phyloP scores from a whole-genome alignment of 495 filamentous ascomycete genomes.

The Penicillium steckii region DNA sequence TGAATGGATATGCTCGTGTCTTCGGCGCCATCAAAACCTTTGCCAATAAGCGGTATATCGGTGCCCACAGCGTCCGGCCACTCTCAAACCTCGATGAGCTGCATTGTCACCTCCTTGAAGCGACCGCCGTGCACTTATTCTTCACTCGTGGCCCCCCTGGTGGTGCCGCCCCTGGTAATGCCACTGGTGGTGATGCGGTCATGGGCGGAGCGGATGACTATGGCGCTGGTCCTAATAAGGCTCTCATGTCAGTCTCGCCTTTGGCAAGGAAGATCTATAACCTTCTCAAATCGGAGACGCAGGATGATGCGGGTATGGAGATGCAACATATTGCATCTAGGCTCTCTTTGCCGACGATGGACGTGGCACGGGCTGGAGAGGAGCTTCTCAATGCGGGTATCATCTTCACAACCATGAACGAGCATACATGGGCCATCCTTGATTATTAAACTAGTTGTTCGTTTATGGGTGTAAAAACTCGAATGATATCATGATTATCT shows the following conservation, averaged over 20 bases:
- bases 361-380: conserved; percentile 72
- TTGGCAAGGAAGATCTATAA: conserved; percentile 67
- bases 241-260: conserved; percentile 49
- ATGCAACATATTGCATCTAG: conserved; percentile 67
- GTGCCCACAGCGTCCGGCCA: conserved; percentile 75
- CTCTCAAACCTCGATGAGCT: conserved; percentile 88
- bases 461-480: conserved; percentile 1
- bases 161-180: conserved; percentile 25
- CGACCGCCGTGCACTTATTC: conserved; percentile 81
- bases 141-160: conserved; percentile 72
- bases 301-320: conserved; percentile 79
- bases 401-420: conserved; percentile 90
- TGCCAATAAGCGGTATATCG: conserved; percentile 75
- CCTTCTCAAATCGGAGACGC: conserved; percentile 57
- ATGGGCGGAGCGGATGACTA: conserved; percentile 43
- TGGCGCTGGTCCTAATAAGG: conserved; percentile 21
- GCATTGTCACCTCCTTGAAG: conserved; percentile 84
- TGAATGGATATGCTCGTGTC: conserved; percentile 78
- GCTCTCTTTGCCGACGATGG: conserved; percentile 58
- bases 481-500: conserved; percentile 34
- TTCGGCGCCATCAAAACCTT: conserved; percentile 77
- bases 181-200: conserved; percentile 33
- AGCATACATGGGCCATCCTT: conserved; percentile 72
- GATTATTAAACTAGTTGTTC: conserved; percentile 45
- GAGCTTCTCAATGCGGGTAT: conserved; percentile 70